Base-by-base conservation (phyloP, 2,329 filamentous ascomycete species). In the Chrysoporthe cubensis region DNA sequence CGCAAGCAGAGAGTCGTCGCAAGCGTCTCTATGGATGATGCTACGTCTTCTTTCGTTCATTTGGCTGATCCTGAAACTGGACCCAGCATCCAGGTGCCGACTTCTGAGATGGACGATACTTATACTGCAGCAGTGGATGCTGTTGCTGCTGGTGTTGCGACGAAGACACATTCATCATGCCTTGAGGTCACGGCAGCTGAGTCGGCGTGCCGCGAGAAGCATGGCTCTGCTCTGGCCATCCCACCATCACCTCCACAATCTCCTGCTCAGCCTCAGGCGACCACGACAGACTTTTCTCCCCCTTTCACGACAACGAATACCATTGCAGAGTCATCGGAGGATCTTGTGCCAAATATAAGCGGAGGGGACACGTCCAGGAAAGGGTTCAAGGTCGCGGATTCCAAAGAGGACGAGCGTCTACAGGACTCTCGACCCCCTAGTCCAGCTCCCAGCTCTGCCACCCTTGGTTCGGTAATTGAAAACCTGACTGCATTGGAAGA, bases 1-100 rank as follows among this genome's bases (percentile, higher is more conserved):
- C 67, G 65, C 56, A 69, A 65, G 57, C 46, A 58, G 14, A 64
- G 42, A 26, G 61, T n/a, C 32, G 56, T 58, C 16, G 32, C 48
- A 14, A 26, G 52, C 13, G 42, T 43, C n/a, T 52, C 50, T 16
- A 42, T 26, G 9, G 13, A 21, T 11, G n/a, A 11, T 42, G 34
- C 18, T 32, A 18, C 13, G 9, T 26, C 42, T 42, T 13, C 34
- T 57, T 42, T 14, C 16, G 43, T 32, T 5, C 21, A 21, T 8
- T 48, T 50, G 16, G 11, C n/a, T 48, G 34, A 14, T 11, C 32
- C 43, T 52, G 14, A 63, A 5, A 32, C 11, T n/a, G 37, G 4
- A 4, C 2, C 16, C 2, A 46, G n/a, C 32, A 11, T 4, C 21
- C 13, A 13, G 16, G 6, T 7, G 8, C 58, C 8, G 13, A 14